Conservation (phyloP, 768 basidiomycete species). For the Boletus rubroflammeus region DNA sequence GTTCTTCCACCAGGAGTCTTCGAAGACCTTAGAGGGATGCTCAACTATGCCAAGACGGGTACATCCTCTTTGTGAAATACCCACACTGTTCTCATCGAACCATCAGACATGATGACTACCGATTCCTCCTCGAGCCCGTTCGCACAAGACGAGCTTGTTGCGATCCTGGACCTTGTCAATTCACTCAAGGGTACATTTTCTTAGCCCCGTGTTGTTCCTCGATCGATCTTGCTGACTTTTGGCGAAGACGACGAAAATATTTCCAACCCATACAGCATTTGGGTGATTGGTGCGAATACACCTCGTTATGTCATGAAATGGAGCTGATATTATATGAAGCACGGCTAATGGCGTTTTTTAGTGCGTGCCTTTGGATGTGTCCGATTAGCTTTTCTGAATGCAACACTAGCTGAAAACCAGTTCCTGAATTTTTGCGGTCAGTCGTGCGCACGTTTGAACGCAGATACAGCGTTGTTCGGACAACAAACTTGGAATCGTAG, state of each 20-base stretch:
- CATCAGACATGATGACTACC: conserved; percentile 13
- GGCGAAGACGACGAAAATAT: conserved; percentile 1
- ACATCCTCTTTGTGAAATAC: not conserved
- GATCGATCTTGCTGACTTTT: not conserved
- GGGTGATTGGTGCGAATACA: conserved; percentile 8
- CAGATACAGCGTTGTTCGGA: conserved; percentile 5
- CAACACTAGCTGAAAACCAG: conserved; percentile 7
- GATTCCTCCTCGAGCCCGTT: conserved; percentile 18
- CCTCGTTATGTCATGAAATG: not conserved
- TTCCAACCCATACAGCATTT: conserved; percentile 4
- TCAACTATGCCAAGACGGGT: conserved; percentile 4
- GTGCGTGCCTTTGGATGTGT: not conserved
- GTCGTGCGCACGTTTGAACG: conserved; percentile 8
- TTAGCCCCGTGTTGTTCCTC: not conserved
- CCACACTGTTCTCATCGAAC: not conserved
- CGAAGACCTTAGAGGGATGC: conserved; percentile 13
- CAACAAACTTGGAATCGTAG: conserved; percentile 8
- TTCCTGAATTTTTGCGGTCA: conserved; percentile 16
- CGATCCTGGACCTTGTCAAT: conserved; percentile 13
- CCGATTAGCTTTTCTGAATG: not conserved
- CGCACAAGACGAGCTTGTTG: conserved; percentile 7
- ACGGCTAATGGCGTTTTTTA: conserved; percentile 11
- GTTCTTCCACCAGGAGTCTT: conserved; percentile 3
- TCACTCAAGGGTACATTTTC: conserved; percentile 9
- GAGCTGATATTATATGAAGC: conserved; percentile 6